Conservation (phyloP, 1,284 basidiomycete species). For the Papiliotrema fonsecae region DNA sequence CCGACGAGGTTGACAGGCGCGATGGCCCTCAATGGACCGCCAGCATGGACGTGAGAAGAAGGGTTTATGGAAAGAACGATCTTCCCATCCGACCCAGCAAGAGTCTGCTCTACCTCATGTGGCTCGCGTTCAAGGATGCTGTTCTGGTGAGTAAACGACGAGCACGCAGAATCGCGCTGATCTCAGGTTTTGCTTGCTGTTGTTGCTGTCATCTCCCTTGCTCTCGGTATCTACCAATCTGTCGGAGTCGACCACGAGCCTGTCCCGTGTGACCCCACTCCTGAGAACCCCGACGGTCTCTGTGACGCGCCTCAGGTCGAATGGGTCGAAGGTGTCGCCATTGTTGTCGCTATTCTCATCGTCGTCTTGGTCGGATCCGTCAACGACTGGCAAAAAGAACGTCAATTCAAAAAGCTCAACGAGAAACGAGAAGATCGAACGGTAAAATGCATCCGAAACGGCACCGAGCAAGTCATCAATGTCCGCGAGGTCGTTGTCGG, state of each 20-base stretch:
- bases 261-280: slow-evolving; percentile 48
- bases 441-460: slow-evolving; percentile 85
- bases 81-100: slow-evolving; percentile 75
- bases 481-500: slow-evolving; percentile 88
- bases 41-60: slow-evolving; percentile 60
- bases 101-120: slow-evolving; percentile 79
- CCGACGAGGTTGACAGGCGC: slow-evolving; percentile 27
- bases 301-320: slow-evolving; percentile 61
- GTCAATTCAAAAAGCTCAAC: slow-evolving; percentile 87
- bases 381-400: slow-evolving; percentile 85
- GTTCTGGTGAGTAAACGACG: slow-evolving; percentile 60
- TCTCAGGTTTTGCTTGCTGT: slow-evolving; percentile 76
- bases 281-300: slow-evolving; percentile 47
- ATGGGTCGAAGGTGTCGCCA: slow-evolving; percentile 98
- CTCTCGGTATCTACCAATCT: slow-evolving; percentile 89
- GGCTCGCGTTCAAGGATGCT: slow-evolving; percentile 91
- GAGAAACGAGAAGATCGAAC: slow-evolving; percentile 93
- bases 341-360: slow-evolving; percentile 84
- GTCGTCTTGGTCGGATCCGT: slow-evolving; percentile 49
- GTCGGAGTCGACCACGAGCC: slow-evolving; percentile 64
- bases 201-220: slow-evolving; percentile 87
- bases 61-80: slow-evolving; percentile 78
- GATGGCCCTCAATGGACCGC: slow-evolving; percentile 54
- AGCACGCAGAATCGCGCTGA: slow-evolving; percentile 10
- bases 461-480: slow-evolving; percentile 72